phyloP scores from a whole-genome alignment of 2,329 filamentous ascomycete species.

The Hypoxylon sp. region DNA sequence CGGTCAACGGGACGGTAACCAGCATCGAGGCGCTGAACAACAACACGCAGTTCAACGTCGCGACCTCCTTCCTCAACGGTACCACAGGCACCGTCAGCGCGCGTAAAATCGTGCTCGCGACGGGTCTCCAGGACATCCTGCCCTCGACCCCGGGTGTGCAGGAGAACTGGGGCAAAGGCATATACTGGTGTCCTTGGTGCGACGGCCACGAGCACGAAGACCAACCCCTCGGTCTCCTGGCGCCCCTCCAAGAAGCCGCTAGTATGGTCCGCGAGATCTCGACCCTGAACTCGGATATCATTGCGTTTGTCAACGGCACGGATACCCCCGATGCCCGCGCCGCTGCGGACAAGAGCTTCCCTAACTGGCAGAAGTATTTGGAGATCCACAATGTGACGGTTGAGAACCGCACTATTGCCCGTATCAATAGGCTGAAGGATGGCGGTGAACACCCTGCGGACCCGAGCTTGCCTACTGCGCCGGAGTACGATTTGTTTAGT shows the following conservation, averaged over 20 bases:
- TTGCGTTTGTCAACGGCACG: slow-evolving; percentile 72
- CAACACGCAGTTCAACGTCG: slow-evolving; percentile 62
- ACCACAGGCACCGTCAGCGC: slow-evolving; percentile 56
- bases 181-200: slow-evolving; percentile 76
- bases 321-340: slow-evolving; percentile 61
- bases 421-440: slow-evolving; percentile 61
- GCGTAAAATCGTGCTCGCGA: slow-evolving; percentile 69
- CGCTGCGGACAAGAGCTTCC: slow-evolving; percentile 56
- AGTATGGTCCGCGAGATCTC: slow-evolving; percentile 64
- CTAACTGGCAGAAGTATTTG: slow-evolving; percentile 65
- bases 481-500: slow-evolving; percentile 68
- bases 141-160: slow-evolving; percentile 66
- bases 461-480: slow-evolving; percentile 58
- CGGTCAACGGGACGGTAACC: slow-evolving; percentile 67
- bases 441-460: slow-evolving; percentile 56
- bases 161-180: slow-evolving; percentile 70
- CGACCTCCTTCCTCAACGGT: slow-evolving; percentile 50
- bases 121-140: slow-evolving; percentile 68
- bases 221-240: slow-evolving; percentile 68
- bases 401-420: slow-evolving; percentile 67
- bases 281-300: slow-evolving; percentile 67
- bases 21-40: slow-evolving; percentile 57
- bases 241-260: slow-evolving; percentile 59
- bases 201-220: slow-evolving; percentile 73
- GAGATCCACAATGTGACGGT: slow-evolving; percentile 64